These are phyloP conservation scores for Trichoderma sp. DNA, from an alignment of 2,329 filamentous ascomycete species.

Conservation along the genomic window DNA sequence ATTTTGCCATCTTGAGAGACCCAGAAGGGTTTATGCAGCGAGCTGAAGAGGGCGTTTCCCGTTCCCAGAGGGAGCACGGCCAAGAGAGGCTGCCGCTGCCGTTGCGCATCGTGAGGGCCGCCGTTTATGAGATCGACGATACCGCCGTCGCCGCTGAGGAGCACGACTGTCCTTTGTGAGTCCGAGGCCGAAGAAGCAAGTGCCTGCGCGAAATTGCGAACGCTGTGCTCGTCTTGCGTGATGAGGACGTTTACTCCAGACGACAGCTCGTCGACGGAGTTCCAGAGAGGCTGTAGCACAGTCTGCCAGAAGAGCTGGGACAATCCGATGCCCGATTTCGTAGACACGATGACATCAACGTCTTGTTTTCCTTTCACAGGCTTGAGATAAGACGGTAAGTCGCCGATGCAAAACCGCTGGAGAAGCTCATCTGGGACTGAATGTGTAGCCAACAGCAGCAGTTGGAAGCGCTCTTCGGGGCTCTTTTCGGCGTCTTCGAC, in stretches of 20 bases:
- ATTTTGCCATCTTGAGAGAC: constrained; percentile 29
- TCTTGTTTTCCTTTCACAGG: constrained; percentile 29
- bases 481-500: constrained; percentile 37
- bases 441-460: constrained; percentile 36
- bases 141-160: constrained; percentile 88
- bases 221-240: constrained; percentile 64
- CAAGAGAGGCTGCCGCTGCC: constrained; percentile 45
- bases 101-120: constrained; percentile 30
- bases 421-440: constrained; percentile 43
- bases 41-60: constrained; percentile 66
- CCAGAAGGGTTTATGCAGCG: constrained; percentile 61
- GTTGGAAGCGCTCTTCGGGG: constrained; percentile 32
- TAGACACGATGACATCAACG: constrained; percentile 69
- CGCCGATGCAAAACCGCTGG: constrained; percentile 38
- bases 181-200: constrained; percentile 9
- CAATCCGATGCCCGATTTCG: constrained; percentile 62
- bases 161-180: constrained; percentile 58
- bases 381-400: constrained; percentile 44
- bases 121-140: constrained; percentile 80
- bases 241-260: constrained; percentile 48
- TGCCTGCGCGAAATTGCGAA: constrained; percentile 61
- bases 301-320: constrained; percentile 58
- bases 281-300: constrained; percentile 59
- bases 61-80: constrained; percentile 63
- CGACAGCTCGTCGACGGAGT: constrained; percentile 38